Percentiles rank a stretch among this genome's conserved stretches.
Conservation (phyloP, 768 basidiomycete genomes). For the Lentinula lateritia region DNA sequence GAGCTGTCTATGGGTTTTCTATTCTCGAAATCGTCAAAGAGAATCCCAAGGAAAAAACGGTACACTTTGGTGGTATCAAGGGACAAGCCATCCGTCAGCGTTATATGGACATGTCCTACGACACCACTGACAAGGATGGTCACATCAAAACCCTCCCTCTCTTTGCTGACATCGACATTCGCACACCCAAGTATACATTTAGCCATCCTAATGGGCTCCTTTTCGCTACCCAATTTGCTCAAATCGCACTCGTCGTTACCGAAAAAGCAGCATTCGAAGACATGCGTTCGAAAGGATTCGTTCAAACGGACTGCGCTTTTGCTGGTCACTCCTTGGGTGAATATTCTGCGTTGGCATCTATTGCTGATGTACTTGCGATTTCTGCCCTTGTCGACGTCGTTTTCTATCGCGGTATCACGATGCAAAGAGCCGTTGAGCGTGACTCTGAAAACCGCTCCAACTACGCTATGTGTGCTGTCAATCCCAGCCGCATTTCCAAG, state of each 20-base stretch:
- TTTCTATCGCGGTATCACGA: slow-evolving; percentile 99
- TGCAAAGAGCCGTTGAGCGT: slow-evolving; percentile 98
- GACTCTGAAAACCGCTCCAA: slow-evolving; percentile 90
- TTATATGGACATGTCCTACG: slow-evolving; percentile 99
- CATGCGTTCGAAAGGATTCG: slow-evolving; percentile 93
- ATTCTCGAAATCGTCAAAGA: slow-evolving; percentile 98
- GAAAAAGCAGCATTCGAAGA: slow-evolving; percentile 99
- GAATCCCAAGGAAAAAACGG: slow-evolving; percentile 96
- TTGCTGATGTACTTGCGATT: slow-evolving; percentile 94
- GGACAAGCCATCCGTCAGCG: slow-evolving; percentile 96
- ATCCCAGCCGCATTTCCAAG: slow-evolving; percentile 90
- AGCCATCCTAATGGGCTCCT: slow-evolving; percentile 92
- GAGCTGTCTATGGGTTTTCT: slow-evolving; percentile 95
- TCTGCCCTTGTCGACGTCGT: slow-evolving; percentile 96
- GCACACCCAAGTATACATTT: slow-evolving; percentile 98
- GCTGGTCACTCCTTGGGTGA: slow-evolving; percentile 98
- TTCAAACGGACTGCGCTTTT: slow-evolving; percentile 89
- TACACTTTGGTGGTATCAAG: slow-evolving; percentile 99
- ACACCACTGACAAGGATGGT: slow-evolving; percentile 94
- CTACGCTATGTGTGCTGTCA: slow-evolving; percentile 99
- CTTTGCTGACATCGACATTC: slow-evolving; percentile 91
- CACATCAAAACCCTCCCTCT: slow-evolving; percentile 94
- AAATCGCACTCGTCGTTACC: slow-evolving; percentile 96
- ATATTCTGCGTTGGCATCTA: slow-evolving; percentile 96
- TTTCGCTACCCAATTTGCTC: slow-evolving; percentile 97